phyloP scores from a whole-genome alignment of 305 asterid genomes.

The Fraxinus xanthoxyloides region DNA sequence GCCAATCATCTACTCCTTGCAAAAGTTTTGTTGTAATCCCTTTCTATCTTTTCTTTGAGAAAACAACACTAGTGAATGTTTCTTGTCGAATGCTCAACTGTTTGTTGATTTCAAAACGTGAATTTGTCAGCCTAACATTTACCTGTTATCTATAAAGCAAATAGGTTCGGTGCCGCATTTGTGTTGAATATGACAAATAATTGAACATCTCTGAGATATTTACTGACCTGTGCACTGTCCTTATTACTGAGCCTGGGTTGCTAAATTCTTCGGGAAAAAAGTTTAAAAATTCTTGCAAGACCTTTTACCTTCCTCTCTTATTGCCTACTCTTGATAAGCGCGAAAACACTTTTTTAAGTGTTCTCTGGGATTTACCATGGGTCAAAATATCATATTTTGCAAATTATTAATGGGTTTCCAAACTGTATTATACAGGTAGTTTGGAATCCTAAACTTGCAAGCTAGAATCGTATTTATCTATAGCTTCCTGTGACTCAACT shows the following conservation, averaged over 20 bases:
- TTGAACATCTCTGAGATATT: background rate
- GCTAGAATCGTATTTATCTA: background rate
- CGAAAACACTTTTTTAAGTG: background rate
- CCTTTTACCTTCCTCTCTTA: background rate
- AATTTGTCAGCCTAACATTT: background rate
- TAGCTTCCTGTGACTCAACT: background rate
- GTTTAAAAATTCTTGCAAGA: background rate
- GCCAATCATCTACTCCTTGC: background rate
- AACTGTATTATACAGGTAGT: background rate
- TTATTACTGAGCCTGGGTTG: background rate
- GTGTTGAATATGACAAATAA: background rate
- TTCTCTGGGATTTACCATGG: background rate
- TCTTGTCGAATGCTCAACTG: background rate
- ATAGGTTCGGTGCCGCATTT: background rate
- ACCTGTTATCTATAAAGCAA: background rate
- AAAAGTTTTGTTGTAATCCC: background rate
- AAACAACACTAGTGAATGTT: background rate
- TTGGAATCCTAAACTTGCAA: background rate
- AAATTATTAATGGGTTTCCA: background rate
- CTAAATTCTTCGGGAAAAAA: background rate
- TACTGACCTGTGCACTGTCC: background rate
- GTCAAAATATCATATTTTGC: background rate
- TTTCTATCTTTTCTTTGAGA: background rate
- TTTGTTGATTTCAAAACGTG: background rate
- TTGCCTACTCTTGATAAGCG: background rate